Conservation (phyloP, 2,329 filamentous ascomycete species). For the Diaporthe vaccinii region DNA sequence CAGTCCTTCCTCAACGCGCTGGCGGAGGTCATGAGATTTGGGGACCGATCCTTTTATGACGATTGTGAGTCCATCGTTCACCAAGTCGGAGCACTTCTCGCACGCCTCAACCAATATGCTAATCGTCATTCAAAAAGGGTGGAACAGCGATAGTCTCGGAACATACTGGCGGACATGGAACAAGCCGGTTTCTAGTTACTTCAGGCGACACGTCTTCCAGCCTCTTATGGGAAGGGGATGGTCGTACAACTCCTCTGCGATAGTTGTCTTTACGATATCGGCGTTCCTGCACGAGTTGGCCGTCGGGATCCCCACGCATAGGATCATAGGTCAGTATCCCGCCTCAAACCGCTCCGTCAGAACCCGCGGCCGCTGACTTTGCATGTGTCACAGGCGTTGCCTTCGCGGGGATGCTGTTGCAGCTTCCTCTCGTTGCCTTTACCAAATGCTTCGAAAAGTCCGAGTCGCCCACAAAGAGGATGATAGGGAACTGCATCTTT, state of each 20-base stretch:
- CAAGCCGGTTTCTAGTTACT: conserved; percentile 96
- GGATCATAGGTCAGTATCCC: conserved; percentile 78
- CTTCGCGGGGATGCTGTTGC: conserved; percentile 93
- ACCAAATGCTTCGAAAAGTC: conserved; percentile 86
- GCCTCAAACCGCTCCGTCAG: background rate
- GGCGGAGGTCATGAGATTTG: conserved; percentile 90
- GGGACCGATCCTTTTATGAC: conserved; percentile 93
- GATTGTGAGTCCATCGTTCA: conserved; percentile 71
- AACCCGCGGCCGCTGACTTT: conserved; percentile 31
- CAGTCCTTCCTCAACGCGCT: conserved; percentile 93
- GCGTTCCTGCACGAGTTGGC: conserved; percentile 92
- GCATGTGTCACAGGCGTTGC: conserved; percentile 76
- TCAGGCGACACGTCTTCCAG: conserved; percentile 93
- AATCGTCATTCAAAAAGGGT: conserved; percentile 61
- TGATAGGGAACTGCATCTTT: conserved; percentile 93
- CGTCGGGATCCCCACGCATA: conserved; percentile 95
- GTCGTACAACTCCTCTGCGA: conserved; percentile 77
- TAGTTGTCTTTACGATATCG: conserved; percentile 88
- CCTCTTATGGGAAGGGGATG: conserved; percentile 89
- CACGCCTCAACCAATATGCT: background rate
- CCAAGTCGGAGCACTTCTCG: too few species aligned
- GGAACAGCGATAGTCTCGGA: conserved; percentile 90
- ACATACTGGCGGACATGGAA: conserved; percentile 98
- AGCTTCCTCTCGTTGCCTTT: conserved; percentile 87
- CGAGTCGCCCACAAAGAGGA: conserved; percentile 79